Percentiles rank a stretch among this genome's conserved stretches.
Evolutionary conservation across 2,329 filamentous ascomycete species (phyloP).

Genomic region (Ceratocystis lukuohia): DNA sequence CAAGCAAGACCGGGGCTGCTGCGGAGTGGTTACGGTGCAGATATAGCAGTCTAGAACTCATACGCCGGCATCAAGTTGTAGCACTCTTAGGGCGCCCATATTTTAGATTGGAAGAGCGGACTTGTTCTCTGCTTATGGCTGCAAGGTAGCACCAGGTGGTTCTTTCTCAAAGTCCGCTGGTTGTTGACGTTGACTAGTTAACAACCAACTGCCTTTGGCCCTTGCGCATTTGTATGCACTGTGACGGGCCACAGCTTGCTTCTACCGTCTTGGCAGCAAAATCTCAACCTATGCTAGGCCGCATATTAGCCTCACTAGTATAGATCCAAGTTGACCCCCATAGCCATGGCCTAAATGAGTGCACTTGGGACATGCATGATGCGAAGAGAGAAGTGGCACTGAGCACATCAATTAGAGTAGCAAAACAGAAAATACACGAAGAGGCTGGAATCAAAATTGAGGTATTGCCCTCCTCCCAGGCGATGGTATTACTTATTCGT

Average conservation of each 20-base stretch:
- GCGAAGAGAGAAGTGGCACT: background rate
- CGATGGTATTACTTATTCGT: background rate
- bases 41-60: background rate
- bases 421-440: background rate
- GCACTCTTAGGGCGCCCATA: too few relatives aligned
- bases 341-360: background rate
- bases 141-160: too few relatives aligned
- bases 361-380: background rate
- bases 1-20: background rate
- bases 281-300: background rate
- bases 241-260: background rate
- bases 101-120: too few relatives aligned
- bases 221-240: background rate
- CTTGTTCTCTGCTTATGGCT: too few relatives aligned
- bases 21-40: background rate
- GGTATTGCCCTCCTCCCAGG: too few relatives aligned
- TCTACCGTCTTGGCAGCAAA: background rate
- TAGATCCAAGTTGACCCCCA: background rate
- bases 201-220: background rate
- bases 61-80: background rate
- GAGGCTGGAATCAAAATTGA: background rate
- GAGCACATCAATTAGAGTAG: background rate
- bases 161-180: background rate
- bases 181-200: background rate
- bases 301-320: background rate